phyloP scores from a whole-genome alignment of 768 basidiomycete species.

The Mycena vulgaris region DNA sequence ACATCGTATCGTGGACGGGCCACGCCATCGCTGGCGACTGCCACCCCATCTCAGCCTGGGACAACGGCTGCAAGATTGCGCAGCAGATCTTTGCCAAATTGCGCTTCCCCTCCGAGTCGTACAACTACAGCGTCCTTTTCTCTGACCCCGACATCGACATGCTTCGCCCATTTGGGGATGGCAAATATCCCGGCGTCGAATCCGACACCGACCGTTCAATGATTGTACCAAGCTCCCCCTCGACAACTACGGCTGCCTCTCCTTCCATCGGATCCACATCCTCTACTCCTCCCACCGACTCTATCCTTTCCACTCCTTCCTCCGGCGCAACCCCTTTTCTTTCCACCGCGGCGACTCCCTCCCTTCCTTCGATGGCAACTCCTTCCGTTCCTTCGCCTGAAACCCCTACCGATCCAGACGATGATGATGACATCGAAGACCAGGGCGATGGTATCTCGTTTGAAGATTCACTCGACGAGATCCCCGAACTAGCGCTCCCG shows the following conservation, averaged over 20 bases:
- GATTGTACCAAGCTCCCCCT: not conserved
- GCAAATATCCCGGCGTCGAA: constrained; percentile 20
- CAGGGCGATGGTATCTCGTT: constrained; percentile 42
- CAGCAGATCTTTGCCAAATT: not conserved
- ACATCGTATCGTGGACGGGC: constrained; percentile 6
- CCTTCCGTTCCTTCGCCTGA: not conserved
- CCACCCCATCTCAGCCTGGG: constrained; percentile 1
- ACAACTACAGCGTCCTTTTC: constrained; percentile 14
- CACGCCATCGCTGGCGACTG: constrained; percentile 1
- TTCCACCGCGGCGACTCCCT: too few relatives aligned
- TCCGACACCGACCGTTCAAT: constrained; percentile 4
- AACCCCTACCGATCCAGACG: not conserved
- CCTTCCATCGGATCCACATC: not conserved
- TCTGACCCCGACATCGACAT: not conserved
- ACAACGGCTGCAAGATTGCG: not conserved
- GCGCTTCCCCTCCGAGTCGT: not conserved
- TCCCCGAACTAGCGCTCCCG: constrained; percentile 21
- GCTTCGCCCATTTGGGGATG: constrained; percentile 20
- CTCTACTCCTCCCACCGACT: not conserved
- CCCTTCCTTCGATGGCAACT: not conserved
- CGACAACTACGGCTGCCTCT: not conserved
- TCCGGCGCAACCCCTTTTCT: not conserved
- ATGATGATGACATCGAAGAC: constrained; percentile 29
- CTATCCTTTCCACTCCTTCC: not conserved
- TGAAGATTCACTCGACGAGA: constrained; percentile 48